Evolutionary conservation across 768 basidiomycete genomes (phyloP), one percentile per base, ranked within the genome.

Genomic region (Panaeolus papilionaceus): DNA sequence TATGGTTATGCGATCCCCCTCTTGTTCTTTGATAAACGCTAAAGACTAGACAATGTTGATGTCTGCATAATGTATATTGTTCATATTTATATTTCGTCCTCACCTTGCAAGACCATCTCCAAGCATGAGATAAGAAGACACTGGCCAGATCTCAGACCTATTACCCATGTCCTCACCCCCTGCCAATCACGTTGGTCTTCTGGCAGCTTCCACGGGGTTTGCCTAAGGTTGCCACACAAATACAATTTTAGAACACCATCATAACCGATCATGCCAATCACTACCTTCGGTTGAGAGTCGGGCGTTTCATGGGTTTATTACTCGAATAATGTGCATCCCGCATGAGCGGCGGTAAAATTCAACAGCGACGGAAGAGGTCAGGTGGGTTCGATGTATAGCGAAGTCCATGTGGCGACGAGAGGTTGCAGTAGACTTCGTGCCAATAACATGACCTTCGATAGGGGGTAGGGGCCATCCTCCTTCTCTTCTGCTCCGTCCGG

Each of bases 221-320:
- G 33, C 33, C 33, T 5, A 33, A 33, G 3, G 33, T 33, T 33
- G 33, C 33, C 5, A 33, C 33, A 33, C 33, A 33, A 33, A 33
- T 45, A 45, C 16, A 20, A 45, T 16, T 18, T 45, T 45, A 18
- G 45, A 20, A 45, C 45, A 11, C 16, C 11, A 42, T 42, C 40
- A 42, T 42, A 16, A 42, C 16, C 45, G 20, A n/a, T 8, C 45
- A 47, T 23, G 8, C 23, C 4, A 26, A 26, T 23, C 49, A 37
- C 33, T 26, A 37, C 54, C 7, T 16, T 58, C 54, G 54, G 54
- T 58, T 58, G 26, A 58, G 54, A 37, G 54, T 58, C 54, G 54
- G 54, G 54, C 54, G 54, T 58, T 58, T 58, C 54, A 58, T 58
- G 54, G 54, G 26, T 58, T 49, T 58, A 58, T 58, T 58, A 28